These are phyloP conservation scores for Bocquillonia castaneifolia DNA, from an alignment of 441 rosid genomes.

Conservation along the genomic window DNA sequence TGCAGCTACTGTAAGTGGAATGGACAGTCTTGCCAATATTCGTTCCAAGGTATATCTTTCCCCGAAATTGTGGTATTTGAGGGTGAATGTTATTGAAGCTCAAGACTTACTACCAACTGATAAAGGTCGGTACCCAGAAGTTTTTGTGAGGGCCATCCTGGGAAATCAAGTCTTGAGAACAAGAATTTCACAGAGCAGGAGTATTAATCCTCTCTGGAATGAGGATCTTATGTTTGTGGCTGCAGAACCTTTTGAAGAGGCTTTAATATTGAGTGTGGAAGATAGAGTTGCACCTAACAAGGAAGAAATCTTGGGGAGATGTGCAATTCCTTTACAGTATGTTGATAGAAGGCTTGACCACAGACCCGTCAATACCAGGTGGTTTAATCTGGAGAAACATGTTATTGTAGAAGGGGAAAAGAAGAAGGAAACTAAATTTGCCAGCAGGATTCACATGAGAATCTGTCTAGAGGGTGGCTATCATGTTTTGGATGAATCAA, in stretches of 20 bases:
- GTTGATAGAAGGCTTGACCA: constrained; percentile 77
- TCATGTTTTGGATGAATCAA: constrained; percentile 90
- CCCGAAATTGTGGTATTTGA: constrained; percentile 89
- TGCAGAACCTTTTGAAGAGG: constrained; percentile 91
- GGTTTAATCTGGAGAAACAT: constrained; percentile 86
- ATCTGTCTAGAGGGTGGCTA: constrained; percentile 94
- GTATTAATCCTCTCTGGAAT: constrained; percentile 83
- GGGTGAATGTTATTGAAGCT: constrained; percentile 95
- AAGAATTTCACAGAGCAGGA: constrained; percentile 53
- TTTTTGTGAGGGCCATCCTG: constrained; percentile 61
- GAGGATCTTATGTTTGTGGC: constrained; percentile 97
- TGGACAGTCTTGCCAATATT: constrained; percentile 72
- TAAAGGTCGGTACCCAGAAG: constrained; percentile 73
- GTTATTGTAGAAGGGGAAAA: constrained; percentile 61
- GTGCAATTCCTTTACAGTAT: constrained; percentile 49
- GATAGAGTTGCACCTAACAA: constrained; percentile 84
- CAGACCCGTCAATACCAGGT: constrained; percentile 59
- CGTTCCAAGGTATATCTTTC: constrained; percentile 94
- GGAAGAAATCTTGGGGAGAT: constrained; percentile 74
- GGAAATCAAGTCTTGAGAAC: constrained; percentile 72
- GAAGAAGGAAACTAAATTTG: constrained; percentile 75
- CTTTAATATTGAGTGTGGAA: constrained; percentile 69
- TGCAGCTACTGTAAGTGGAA: constrained; percentile 79
- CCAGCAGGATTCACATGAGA: constrained; percentile 88
- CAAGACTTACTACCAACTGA: constrained; percentile 74